phyloP scores from a whole-genome alignment of 192 early-diverging fungal species.

The Ramicandelaber brevisporus region DNA sequence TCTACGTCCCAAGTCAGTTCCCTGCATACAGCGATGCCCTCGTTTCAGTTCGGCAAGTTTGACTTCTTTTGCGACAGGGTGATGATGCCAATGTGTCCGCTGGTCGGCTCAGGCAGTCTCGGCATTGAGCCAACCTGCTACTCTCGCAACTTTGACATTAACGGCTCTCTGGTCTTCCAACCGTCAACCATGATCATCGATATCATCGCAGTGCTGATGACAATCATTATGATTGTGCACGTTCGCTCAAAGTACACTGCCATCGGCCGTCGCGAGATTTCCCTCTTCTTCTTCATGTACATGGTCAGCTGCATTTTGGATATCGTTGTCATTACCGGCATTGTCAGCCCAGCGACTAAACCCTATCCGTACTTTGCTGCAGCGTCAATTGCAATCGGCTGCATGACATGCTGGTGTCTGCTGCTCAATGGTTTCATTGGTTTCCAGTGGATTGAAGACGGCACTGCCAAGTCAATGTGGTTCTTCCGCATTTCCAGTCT shows the following conservation, averaged over 20 bases:
- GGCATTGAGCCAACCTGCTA: slow-evolving; percentile 81
- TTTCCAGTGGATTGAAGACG: slow-evolving; percentile 93
- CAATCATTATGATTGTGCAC: slow-evolving; percentile 94
- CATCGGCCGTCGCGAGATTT: slow-evolving; percentile 96
- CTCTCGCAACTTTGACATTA: slow-evolving; percentile 80
- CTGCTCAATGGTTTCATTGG: slow-evolving; percentile 88
- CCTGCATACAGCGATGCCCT: no score
- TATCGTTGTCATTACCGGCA: slow-evolving; percentile 73
- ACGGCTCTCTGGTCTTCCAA: slow-evolving; percentile 71
- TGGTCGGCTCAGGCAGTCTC: slow-evolving; percentile 40
- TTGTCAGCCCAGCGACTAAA: slow-evolving; percentile 60
- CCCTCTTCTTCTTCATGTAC: slow-evolving; percentile 96
- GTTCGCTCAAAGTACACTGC: slow-evolving; percentile 96
- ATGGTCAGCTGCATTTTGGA: slow-evolving; percentile 62
- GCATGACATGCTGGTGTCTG: slow-evolving; percentile 76
- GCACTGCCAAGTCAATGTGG: slow-evolving; percentile 82
- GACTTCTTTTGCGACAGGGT: slow-evolving; percentile 69
- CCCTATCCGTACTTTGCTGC: slow-evolving; percentile 76
- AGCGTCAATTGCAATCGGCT: slow-evolving; percentile 50
- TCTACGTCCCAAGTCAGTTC: no score
- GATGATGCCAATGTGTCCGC: slow-evolving; percentile 69
- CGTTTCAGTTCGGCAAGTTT: slow-evolving; percentile 58
- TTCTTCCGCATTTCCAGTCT: slow-evolving; percentile 68
- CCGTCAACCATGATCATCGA: slow-evolving; percentile 89
- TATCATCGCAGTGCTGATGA: slow-evolving; percentile 82